Conservation (phyloP, 345 rosid species). For the Syzygium aqueum region DNA sequence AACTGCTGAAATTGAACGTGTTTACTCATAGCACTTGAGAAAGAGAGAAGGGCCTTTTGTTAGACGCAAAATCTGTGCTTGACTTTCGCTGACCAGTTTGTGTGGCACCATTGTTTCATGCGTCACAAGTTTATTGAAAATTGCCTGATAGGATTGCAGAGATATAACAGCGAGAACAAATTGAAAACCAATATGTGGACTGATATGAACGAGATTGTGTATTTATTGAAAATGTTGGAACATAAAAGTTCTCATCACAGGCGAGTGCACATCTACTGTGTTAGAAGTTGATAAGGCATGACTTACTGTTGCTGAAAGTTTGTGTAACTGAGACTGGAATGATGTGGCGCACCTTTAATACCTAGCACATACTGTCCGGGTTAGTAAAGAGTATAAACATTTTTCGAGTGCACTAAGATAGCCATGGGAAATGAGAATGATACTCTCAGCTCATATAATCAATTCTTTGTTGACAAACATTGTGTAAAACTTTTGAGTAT, state of each 20-base stretch:
- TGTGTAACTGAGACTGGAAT: not conserved
- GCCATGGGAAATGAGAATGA: not conserved
- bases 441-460: not conserved
- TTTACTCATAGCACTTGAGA: not conserved
- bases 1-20: not conserved
- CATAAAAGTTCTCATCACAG: not conserved
- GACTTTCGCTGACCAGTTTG: not conserved
- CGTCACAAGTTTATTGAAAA: not conserved
- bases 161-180: not conserved
- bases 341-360: not conserved
- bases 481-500: not conserved
- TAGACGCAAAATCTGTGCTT: not conserved
- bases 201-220: not conserved
- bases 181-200: not conserved
- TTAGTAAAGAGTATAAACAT: not conserved
- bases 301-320: not conserved
- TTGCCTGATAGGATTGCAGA: not conserved
- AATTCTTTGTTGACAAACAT: not conserved
- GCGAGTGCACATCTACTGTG: not conserved
- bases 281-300: not conserved
- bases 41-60: not conserved
- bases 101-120: not conserved
- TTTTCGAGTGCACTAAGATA: not conserved
- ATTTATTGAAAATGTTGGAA: not conserved
- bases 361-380: not conserved